Conservation (phyloP, 768 basidiomycete genomes). For the Suillus paluster region DNA sequence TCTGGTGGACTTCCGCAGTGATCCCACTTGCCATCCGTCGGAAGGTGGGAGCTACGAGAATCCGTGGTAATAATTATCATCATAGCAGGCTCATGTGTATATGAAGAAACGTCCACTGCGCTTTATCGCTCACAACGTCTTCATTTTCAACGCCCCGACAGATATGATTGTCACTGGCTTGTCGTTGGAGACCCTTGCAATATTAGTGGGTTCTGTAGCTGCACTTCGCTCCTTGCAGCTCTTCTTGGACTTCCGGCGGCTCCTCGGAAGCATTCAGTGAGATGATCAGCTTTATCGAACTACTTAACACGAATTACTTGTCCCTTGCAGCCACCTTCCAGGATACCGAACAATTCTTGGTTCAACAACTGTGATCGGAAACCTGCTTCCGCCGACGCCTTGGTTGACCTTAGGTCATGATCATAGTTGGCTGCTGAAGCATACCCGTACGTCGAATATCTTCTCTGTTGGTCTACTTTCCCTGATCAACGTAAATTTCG, state of each 20-base stretch:
- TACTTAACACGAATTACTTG: neutral
- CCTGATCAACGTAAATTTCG: neutral
- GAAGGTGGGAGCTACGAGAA: too few relatives aligned
- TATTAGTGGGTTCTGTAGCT: constrained; percentile 8
- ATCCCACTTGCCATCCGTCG: too few relatives aligned
- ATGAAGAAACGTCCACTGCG: neutral
- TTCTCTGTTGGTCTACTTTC: neutral
- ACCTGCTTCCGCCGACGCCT: constrained; percentile 3
- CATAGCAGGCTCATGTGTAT: neutral
- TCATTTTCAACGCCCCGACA: neutral
- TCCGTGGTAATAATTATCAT: neutral
- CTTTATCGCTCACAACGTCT: neutral
- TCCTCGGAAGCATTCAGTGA: constrained; percentile 9
- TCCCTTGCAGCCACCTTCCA: constrained; percentile 7
- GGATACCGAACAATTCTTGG: constrained; percentile 10
- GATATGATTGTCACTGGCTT: constrained; percentile 8
- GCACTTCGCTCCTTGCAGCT: constrained; percentile 4
- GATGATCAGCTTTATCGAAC: neutral
- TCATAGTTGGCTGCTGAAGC: constrained; percentile 11
- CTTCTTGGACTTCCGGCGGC: constrained; percentile 11
- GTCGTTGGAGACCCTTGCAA: constrained; percentile 8
- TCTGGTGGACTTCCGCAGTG: too few relatives aligned
- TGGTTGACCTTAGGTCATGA: constrained; percentile 11
- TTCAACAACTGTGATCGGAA: neutral
- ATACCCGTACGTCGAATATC: constrained; percentile 4